Evolutionary conservation across 192 early-diverging fungal species (phyloP), one percentile per base, ranked within the genome.

Genomic region (Chytriomyces sp.): DNA sequence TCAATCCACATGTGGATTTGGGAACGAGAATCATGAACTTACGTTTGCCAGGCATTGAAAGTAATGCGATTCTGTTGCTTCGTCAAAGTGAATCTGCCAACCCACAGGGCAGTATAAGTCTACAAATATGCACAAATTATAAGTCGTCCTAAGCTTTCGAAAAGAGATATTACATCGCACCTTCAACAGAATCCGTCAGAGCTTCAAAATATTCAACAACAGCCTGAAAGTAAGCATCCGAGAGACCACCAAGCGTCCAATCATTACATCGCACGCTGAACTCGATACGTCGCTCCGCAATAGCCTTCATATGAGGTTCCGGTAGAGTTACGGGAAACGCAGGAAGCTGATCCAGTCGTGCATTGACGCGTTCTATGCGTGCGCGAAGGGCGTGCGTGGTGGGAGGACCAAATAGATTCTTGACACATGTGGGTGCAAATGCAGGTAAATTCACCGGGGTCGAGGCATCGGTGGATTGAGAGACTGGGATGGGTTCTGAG

Each of bases 341-440:
- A 28, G 73, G 73, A n/a, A 74, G 64, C 40, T 74, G 63, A 28
- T 74, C 73, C 8, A 74, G 7, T 10, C 73, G 62, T 32, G 73
- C 60, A 2, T 55, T 31, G 8, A 74, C 28, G 5, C 64, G 30
- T 3, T 62, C 64, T 7, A 66, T 26, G 14, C 64, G 44, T n/a
- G 73, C 12, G 14, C 37, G 33, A 10, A 73, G 71, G 4, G 41
- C 39, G 25, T 40, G 53, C n/a, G 19, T 14, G 22, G 32, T 26
- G 39, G n/a, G 36, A 5, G 71, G 10, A 34, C 25, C n/a, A 25
- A 14, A 19, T 7, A 28, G 57, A 10, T 22, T 44, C 0, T 7
- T 54, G 25, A 56, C n/a, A 30, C 52, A 25, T 14, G 25, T 28
- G 14, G 68, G 36, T 19, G 54, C 17, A 39, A 55, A 41, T 59